Evolutionary conservation across 108 stramenopile genomes (phyloP).

Genomic region (Phaeodactylum tricornutum): DNA sequence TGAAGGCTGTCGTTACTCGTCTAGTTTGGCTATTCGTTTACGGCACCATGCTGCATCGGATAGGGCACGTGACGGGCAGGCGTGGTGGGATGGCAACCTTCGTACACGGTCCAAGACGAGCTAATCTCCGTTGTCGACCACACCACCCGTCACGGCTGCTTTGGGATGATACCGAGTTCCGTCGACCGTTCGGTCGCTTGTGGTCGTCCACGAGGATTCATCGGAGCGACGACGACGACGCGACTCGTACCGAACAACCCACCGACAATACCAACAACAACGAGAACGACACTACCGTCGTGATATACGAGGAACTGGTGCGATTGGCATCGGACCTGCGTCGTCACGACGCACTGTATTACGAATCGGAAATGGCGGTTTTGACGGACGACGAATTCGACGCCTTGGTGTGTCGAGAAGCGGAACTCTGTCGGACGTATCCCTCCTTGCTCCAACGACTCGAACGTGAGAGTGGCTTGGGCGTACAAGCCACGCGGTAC

Average conservation of each 20-base stretch:
- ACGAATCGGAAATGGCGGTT: constrained; percentile 1
- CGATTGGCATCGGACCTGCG: constrained; percentile 36
- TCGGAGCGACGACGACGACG: not conserved
- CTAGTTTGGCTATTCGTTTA: too few relatives aligned
- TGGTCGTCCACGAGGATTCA: not conserved
- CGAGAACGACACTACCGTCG: not conserved
- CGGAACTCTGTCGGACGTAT: constrained; percentile 37
- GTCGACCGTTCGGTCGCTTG: not conserved
- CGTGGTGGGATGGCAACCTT: not conserved
- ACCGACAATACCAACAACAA: not conserved
- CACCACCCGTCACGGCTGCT: not conserved
- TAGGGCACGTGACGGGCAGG: too few relatives aligned
- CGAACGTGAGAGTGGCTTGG: constrained; percentile 51
- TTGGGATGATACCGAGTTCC: not conserved
- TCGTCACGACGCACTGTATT: constrained; percentile 44
- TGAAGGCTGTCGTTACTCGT: too few relatives aligned
- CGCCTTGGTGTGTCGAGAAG: constrained; percentile 71
- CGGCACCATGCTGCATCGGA: too few relatives aligned
- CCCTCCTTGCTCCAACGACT: constrained; percentile 40
- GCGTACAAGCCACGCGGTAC: constrained; percentile 43
- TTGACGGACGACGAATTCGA: constrained; percentile 71
- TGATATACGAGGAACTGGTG: constrained; percentile 40
- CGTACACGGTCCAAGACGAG: not conserved
- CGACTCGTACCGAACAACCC: not conserved
- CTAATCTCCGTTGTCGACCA: not conserved